Base-by-base conservation (phyloP, 2,329 filamentous ascomycete species). In the Botryosphaeria agaves region DNA sequence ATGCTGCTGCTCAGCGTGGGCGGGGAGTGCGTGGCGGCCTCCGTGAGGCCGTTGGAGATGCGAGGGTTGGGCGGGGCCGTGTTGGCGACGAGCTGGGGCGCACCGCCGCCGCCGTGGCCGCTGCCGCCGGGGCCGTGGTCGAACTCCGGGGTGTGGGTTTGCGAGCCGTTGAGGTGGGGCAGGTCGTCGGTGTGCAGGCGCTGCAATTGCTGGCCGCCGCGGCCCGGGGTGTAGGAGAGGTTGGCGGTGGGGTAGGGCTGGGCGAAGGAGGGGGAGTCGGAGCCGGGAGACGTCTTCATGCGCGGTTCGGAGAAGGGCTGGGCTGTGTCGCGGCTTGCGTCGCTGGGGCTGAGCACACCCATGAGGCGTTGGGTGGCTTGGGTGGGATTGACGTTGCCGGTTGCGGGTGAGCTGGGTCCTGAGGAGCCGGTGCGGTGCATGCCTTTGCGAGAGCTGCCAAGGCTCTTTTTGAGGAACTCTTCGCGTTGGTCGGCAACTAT, bases 401-500 rank as follows among this genome's bases (percentile, higher is more conserved):
- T 40, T 30, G 46, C 58, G n/a, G 65, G 64, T 16, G 76, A 82
- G n/a, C 72, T 77, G 7, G 76, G 76, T 5, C 70, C 73, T 6
- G 74, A 79, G 16, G 74, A 78, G 34, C 73, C 73, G 36, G 15
- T 32, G 32, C 8, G 32, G 28, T 11, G 31, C 26, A 28, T 72
- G 62, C 30, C 43, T n/a, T n/a, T n/a, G 48, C 59, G 52, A 27
- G 56, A 55, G 17, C 51, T 48, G 30, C 52, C 55, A 41, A 63
- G 53, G 29, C 59, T 58, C 41, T 78, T 81, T 49, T 79, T 79
- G 35, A 83, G 68, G 62, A 94, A 92, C 31, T 93, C 87, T 12
- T 94, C 82, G 29, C 78, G 74, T 39, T 76, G 69, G 38, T 91
- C 81, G 1, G 80, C 68, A 3, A 82, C 74, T 46, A 98, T 85